Conservation (phyloP, 1,284 basidiomycete genomes). For the Xerocomus amazonicus region DNA sequence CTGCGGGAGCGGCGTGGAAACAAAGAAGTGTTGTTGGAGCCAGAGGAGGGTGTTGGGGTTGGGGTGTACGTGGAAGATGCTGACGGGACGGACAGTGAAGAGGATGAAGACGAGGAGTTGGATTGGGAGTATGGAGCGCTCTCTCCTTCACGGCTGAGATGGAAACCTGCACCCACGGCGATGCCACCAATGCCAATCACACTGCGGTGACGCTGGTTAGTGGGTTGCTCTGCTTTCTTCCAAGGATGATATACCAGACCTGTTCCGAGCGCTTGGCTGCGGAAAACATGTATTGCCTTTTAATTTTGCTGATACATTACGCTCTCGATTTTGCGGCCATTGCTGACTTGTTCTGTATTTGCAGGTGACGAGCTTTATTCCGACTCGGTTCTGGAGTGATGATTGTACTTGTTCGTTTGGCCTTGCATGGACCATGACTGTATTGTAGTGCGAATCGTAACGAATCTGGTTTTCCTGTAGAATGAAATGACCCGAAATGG, state of each 20-base stretch:
- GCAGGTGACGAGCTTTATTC: background rate
- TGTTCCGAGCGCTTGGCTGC: conserved; percentile 37
- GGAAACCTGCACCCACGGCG: conserved; percentile 52
- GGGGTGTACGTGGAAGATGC: conserved; percentile 73
- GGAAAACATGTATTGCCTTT: conserved; percentile 33
- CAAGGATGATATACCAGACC: conserved; percentile 40
- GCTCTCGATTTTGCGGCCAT: conserved; percentile 3
- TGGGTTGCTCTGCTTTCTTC: background rate
- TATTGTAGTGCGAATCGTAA: conserved; percentile 4
- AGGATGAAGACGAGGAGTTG: conserved; percentile 37
- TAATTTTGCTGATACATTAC: conserved; percentile 20
- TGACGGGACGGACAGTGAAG: conserved; percentile 37
- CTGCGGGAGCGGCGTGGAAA: conserved; percentile 37
- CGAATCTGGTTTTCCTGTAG: background rate
- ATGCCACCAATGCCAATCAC: conserved; percentile 49
- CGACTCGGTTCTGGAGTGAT: background rate
- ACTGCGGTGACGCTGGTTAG: conserved; percentile 31
- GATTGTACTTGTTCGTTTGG: background rate
- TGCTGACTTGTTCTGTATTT: conserved; percentile 1
- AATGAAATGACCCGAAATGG: conserved; percentile 11
- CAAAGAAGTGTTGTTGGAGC: conserved; percentile 59
- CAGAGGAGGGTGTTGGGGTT: conserved; percentile 67
- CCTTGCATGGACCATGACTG: conserved; percentile 16
- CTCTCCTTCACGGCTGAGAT: conserved; percentile 47
- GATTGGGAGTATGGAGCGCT: conserved; percentile 64